Conservation (phyloP, 768 basidiomycete genomes). For the Mycena leptocephala region DNA sequence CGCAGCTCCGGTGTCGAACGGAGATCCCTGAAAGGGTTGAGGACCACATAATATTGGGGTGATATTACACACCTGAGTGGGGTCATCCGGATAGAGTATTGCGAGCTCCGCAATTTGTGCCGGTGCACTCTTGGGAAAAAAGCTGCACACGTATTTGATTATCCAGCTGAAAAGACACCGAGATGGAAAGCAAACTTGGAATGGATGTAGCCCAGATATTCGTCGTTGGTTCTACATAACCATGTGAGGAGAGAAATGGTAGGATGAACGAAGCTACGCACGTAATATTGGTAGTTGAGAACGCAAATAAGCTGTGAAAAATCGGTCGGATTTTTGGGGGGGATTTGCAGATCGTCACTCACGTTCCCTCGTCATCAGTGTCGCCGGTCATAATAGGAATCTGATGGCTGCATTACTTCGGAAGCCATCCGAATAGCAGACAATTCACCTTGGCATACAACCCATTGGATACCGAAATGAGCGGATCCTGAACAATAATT, state of each 20-base stretch:
- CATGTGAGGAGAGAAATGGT: background rate
- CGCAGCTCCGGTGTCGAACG: constrained; percentile 40
- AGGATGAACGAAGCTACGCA: background rate
- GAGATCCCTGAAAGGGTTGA: constrained; percentile 7
- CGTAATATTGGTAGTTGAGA: constrained; percentile 21
- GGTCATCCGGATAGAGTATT: constrained; percentile 32
- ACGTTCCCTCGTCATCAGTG: constrained; percentile 30
- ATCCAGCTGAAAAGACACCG: background rate
- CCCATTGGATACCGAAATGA: constrained; percentile 50
- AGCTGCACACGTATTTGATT: constrained; percentile 5
- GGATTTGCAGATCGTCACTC: background rate
- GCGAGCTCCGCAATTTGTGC: constrained; percentile 23
- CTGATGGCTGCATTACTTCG: background rate
- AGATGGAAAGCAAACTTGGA: constrained; percentile 10
- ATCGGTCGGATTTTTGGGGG: background rate
- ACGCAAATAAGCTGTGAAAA: constrained; percentile 11
- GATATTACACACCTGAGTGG: background rate
- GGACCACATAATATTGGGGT: too few relatives aligned
- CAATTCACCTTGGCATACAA: constrained; percentile 46
- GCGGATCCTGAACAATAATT: constrained; percentile 53
- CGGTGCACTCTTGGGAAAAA: constrained; percentile 18
- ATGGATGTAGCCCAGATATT: constrained; percentile 16
- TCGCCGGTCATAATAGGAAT: constrained; percentile 24
- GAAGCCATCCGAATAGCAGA: background rate
- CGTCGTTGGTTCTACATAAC: background rate